Evolutionary conservation across 1,284 basidiomycete species (phyloP), one percentile per base, ranked within the genome.

Genomic region (Sphaerobolus stellatus): DNA sequence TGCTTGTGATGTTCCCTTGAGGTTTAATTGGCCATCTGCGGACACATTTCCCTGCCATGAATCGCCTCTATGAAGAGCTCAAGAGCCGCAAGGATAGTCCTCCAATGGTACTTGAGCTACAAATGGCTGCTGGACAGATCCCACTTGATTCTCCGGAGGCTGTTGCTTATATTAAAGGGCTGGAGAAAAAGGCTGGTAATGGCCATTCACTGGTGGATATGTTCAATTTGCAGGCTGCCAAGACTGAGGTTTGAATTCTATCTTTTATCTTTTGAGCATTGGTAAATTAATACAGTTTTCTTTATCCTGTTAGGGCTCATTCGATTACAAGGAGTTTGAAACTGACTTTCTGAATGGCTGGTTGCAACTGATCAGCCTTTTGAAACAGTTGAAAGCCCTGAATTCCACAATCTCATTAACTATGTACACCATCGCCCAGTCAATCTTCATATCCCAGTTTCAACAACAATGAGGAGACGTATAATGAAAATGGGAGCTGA

Each of bases 311-410:
- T 24, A 58, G 57, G 41, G 24, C 8, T 28, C 30, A 14, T 58
- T 49, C 36, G 38, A 56, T 13, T 54, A 47, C 7, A 41, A 33
- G 1, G 51, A 65, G 5, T 68, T 71, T 54, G 65, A 69, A 27
- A 53, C 1, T 58, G 65, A 0, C 53, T 71, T 0, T 56, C 57
- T 4, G 56, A 65, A 20, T 71, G 67, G 66, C 57, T 70, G 13
- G 57, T 67, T 8, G 56, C 62, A 13, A 63, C 61, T 48, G 66
- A 71, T 48, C 67, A 69, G 41, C 69, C 68, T 5, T 71, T 71
- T 56, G 62, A 68, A 4, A 61, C 63, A 41, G 64, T 71, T 16
- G 67, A 71, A 8, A 57, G 62, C n/a, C 56, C 60, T 1, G 62
- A 65, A 45, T 70, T 71, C 47, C 16, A 34, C 2, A 30, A 29